Evolutionary conservation across 2,329 filamentous ascomycete genomes (phyloP), one percentile per base, ranked within the genome.

Genomic region (Capronia americana): DNA sequence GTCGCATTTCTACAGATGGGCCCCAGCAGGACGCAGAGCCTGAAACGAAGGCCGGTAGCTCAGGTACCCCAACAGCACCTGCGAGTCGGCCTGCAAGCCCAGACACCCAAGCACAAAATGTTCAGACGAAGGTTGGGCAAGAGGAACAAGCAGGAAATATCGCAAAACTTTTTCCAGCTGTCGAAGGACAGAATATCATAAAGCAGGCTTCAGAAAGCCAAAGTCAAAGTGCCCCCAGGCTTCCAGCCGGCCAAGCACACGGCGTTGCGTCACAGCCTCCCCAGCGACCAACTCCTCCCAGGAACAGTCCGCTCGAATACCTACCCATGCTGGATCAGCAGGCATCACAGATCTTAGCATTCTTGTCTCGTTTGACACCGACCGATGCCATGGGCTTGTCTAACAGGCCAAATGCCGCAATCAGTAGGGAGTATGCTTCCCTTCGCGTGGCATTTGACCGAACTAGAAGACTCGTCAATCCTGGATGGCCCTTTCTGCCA

Each of bases 361-460:
- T 69, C n/a, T 48, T 68, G 11, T 63, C 65, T n/a, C 56, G 60
- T 10, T 44, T 73, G 32, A 68, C 65, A 26, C 55, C 69, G 34
- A 20, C 10, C 28, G 70, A 88, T 84, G 87, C 41, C 81, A 87
- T 56, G 81, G 82, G 32, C 8, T 84, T 88, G 66, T 83, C 87
- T 34, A 84, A 83, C 2, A 80, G 84, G 48, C 83, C 82, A 17
- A 82, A 85, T 20, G 85, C 84, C 1, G 82, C 85, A 64, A 81
- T 83, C 68, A 86, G 85, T 8, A 85, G 88, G 74, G 85, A 86
- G n/a, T 89, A 88, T 75, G 80, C 82, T 3, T 86, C 85, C 1
- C 79, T 89, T 74, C 86, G 87, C 71, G 85, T 84, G 4, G 79
- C 88, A 7, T 89, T 89, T 69, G 85, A 88, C 66, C 85, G 88